These are phyloP conservation scores for Agroathelia rolfsii DNA, from an alignment of 1,284 basidiomycete genomes.

Conservation along the genomic window DNA sequence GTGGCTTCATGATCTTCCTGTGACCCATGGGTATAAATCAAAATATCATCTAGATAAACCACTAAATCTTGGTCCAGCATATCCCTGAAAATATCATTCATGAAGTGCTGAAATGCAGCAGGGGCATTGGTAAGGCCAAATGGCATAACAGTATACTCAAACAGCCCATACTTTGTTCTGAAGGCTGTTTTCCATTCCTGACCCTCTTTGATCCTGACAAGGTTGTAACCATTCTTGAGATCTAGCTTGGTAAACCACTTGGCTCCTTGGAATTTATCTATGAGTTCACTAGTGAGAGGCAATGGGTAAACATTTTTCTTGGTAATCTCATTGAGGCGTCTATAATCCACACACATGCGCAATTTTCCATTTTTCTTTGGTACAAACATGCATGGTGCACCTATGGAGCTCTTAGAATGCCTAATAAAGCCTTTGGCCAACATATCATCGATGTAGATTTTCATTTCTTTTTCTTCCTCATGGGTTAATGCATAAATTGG, in stretches of 20 bases:
- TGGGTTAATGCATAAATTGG: no score
- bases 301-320: slow-evolving; percentile 20
- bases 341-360: slow-evolving; percentile 20
- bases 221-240: slow-evolving; percentile 16
- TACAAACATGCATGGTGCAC: slow-evolving; percentile 23
- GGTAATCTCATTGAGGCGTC: slow-evolving; percentile 21
- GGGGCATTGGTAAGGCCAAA: slow-evolving; percentile 28
- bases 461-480: no score
- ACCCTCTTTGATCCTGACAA: slow-evolving; percentile 4
- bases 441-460: slow-evolving; percentile 17
- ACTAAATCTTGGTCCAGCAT: slow-evolving; percentile 12
- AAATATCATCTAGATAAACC: slow-evolving; percentile 17
- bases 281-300: slow-evolving; percentile 20
- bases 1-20: slow-evolving; percentile 14
- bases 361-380: slow-evolving; percentile 25
- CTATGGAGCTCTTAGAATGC: slow-evolving; percentile 12
- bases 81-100: slow-evolving; percentile 17
- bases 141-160: slow-evolving; percentile 23
- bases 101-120: slow-evolving; percentile 23
- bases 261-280: slow-evolving; percentile 17
- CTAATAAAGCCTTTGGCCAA: slow-evolving; percentile 10
- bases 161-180: slow-evolving; percentile 18
- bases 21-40: slow-evolving; percentile 4
- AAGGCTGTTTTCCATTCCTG: slow-evolving; percentile 20
- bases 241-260: slow-evolving; percentile 21